Conservation (phyloP, 116 monocot genomes). For the Posidonia oceanica region DNA sequence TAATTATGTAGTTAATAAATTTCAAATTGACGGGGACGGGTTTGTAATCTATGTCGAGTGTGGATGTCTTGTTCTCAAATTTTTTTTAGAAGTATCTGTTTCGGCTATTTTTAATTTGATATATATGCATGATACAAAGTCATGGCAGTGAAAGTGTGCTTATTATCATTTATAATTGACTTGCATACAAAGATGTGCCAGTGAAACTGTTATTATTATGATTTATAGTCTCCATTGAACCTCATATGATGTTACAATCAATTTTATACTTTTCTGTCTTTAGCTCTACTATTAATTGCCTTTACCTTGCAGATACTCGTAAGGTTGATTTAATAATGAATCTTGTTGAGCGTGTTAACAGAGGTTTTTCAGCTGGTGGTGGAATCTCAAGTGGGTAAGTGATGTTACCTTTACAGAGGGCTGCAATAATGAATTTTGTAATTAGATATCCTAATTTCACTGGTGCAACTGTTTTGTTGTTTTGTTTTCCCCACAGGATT, state of each 20-base stretch:
- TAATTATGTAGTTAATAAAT: too few species aligned
- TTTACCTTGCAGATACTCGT: slow-evolving; percentile 46
- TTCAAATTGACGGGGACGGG: too few species aligned
- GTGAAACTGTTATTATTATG: too few species aligned
- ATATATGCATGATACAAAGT: too few species aligned
- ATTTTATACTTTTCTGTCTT: neutral
- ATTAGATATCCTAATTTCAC: neutral
- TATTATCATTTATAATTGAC: too few species aligned
- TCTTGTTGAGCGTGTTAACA: slow-evolving; percentile 86
- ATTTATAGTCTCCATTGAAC: neutral
- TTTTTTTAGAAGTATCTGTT: too few species aligned
- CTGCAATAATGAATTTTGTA: neutral
- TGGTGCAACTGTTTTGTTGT: neutral
- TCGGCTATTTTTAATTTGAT: too few species aligned
- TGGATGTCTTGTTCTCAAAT: too few species aligned
- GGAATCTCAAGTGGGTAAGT: slow-evolving; percentile 97
- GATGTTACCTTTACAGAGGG: neutral
- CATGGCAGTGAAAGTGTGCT: too few species aligned
- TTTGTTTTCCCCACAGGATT: slow-evolving; percentile 44
- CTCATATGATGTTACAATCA: neutral
- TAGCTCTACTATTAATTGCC: neutral
- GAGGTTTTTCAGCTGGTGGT: slow-evolving; percentile 97
- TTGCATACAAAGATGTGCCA: too few species aligned
- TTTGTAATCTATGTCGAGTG: too few species aligned
- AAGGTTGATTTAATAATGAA: slow-evolving; percentile 97